These are phyloP conservation scores for Ensete glaucum DNA, from an alignment of 176 grass and related monocot genomes.

Conservation along the genomic window DNA sequence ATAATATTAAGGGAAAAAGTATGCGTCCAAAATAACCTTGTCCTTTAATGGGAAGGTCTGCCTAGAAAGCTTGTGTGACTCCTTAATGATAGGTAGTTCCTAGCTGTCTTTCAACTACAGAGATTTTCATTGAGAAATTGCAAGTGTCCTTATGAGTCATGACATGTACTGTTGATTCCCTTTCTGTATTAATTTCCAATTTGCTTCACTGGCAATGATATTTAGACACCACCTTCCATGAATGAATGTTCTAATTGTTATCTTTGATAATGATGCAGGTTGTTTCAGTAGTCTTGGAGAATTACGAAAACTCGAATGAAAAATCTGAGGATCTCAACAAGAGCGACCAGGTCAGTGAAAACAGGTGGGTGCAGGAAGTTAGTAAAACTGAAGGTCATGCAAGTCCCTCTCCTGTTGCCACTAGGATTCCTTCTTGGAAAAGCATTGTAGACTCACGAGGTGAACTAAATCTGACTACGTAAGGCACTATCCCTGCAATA, in stretches of 20 bases:
- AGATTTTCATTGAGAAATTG: not conserved
- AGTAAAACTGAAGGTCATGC: slow-evolving; percentile 57
- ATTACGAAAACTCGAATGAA: slow-evolving; percentile 66
- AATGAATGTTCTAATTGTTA: not conserved
- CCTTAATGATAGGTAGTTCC: too few species aligned
- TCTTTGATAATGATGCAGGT: slow-evolving; percentile 31
- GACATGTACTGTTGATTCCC: not conserved
- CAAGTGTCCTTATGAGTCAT: not conserved
- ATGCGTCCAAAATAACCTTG: too few species aligned
- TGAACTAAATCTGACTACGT: slow-evolving; percentile 12
- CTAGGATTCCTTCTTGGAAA: slow-evolving; percentile 86
- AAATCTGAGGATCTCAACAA: slow-evolving; percentile 37
- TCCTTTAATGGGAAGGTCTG: too few species aligned
- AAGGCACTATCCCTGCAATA: slow-evolving; percentile 19
- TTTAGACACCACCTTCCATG: not conserved
- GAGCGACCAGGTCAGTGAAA: slow-evolving; percentile 27
- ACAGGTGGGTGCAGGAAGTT: slow-evolving; percentile 56
- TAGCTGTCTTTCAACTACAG: too few species aligned
- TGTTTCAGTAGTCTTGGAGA: slow-evolving; percentile 81
- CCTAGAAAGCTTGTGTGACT: too few species aligned
- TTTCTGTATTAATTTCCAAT: not conserved
- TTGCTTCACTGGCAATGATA: not conserved
- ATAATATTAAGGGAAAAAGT: too few species aligned
- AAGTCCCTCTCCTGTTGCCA: slow-evolving; percentile 30
- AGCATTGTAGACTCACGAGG: slow-evolving; percentile 39